Evolutionary conservation across 164 flowering plant species (phyloP), one percentile per base, ranked within the genome.

Genomic region (Magnolia kwangsiensis): DNA sequence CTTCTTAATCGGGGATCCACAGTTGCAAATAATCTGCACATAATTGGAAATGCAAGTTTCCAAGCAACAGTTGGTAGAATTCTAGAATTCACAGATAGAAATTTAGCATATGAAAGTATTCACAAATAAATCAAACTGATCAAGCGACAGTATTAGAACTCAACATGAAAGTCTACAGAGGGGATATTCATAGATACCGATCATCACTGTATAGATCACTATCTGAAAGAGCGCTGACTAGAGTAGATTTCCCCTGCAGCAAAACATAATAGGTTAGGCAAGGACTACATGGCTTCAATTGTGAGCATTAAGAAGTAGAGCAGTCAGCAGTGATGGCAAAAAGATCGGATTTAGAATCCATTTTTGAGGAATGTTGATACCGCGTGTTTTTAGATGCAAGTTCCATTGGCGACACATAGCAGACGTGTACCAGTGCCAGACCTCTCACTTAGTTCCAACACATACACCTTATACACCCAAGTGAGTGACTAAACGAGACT

Each of bases 11-110:
- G 89, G 74, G 97, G 92, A 87, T 96, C 99, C 74, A 96, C 94
- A 2, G 99, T 94, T 50, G 99, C 99, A 88, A 96, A 96, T 82
- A 96, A 84, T 80, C 99, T 96, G 90, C 86, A 85, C n/a, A 71
- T 5, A 71, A 63, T 19, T 51, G 51, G 21, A 73, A 59, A n/a
- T 45, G 9, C 19, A 59, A 10, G 14, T 13, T 45, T 11, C 63
- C 37, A 73, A 65, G 20, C 59, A 72, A 72, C 29, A 20, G 50
- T 50, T 55, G 13, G 61, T 10, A 55, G 18, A 55, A 13, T 51
- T 8, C 9, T 31, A 76, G 69, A 13, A 51, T 11, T 29, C 29
- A 31, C 1, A 65, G 27, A 51, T 24, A 61, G 4, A 71, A 20
- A 31, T 13, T 49, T 37, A 37, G 18, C 50, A 67, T 16, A 68